Evolutionary conservation across 2,329 filamentous ascomycete species (phyloP).

Genomic region (Colletotrichum sp.): DNA sequence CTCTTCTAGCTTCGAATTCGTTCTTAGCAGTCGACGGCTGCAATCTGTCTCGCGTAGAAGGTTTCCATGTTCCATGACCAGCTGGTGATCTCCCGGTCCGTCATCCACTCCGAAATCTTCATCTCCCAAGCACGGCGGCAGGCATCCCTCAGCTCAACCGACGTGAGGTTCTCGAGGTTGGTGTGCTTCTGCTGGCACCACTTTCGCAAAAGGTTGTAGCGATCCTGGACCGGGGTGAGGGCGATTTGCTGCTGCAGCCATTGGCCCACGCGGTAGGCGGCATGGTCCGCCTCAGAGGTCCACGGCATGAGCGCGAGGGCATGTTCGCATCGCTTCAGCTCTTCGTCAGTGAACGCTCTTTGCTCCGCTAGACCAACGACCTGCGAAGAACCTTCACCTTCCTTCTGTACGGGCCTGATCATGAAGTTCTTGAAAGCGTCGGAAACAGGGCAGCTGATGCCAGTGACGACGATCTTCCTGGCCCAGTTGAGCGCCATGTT

Average conservation of each 20-base stretch:
- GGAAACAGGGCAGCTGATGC: background rate
- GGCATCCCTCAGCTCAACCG: background rate
- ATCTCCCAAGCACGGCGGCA: background rate
- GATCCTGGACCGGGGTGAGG: background rate
- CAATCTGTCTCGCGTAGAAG: background rate
- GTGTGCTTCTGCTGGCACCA: background rate
- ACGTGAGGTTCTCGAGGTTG: background rate
- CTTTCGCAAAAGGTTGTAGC: background rate
- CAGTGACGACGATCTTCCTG: background rate
- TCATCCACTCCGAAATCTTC: background rate
- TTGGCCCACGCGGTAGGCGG: background rate
- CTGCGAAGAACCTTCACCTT: background rate
- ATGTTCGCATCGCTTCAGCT: background rate
- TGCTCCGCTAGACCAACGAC: background rate
- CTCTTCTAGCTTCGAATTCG: background rate
- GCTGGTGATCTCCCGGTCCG: background rate
- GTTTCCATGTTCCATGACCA: background rate
- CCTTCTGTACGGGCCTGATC: background rate
- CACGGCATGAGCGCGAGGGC: background rate
- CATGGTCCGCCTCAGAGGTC: background rate
- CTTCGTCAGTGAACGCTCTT: fast-evolving
- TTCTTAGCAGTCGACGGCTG: background rate
- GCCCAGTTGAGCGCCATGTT: background rate
- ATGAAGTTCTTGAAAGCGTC: background rate
- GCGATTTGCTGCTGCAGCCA: background rate